phyloP scores from a whole-genome alignment of 257 asterid species.

The Jacaranda mimosifolia region DNA sequence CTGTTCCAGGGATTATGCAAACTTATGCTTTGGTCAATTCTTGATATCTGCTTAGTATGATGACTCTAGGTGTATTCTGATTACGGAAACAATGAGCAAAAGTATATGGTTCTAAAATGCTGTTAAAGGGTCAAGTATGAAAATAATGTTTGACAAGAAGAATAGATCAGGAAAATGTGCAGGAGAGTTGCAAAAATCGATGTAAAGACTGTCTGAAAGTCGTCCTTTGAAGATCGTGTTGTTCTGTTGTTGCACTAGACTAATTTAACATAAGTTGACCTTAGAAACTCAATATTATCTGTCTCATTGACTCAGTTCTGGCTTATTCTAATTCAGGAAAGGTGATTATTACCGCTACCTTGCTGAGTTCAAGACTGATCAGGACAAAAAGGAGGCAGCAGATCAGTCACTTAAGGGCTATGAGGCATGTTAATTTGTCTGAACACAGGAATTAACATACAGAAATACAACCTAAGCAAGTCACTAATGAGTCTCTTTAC shows the following conservation, averaged over 20 bases:
- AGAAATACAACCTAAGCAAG: not conserved
- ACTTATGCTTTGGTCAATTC: not conserved
- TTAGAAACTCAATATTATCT: not conserved
- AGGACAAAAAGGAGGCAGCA: slow-evolving; percentile 83
- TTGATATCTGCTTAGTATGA: not conserved
- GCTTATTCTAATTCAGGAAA: slow-evolving; percentile 61
- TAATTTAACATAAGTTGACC: not conserved
- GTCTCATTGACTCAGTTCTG: not conserved
- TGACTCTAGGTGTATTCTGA: slow-evolving; percentile 6
- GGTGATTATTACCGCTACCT: slow-evolving; percentile 91
- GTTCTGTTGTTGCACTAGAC: not conserved
- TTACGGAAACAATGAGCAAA: too few relatives aligned
- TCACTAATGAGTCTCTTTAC: not conserved
- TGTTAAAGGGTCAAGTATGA: too few relatives aligned
- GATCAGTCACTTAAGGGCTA: slow-evolving; percentile 87
- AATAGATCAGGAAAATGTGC: too few relatives aligned
- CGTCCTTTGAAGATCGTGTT: not conserved
- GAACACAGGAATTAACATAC: not conserved
- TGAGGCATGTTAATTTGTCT: slow-evolving; percentile 63
- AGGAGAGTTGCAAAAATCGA: too few relatives aligned
- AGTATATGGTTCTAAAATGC: too few relatives aligned
- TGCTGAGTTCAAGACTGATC: slow-evolving; percentile 86
- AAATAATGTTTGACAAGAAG: too few relatives aligned
- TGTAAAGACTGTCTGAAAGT: too few relatives aligned
- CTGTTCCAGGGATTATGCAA: not conserved